These are phyloP conservation scores for Prunus padus DNA, from an alignment of 306 rosid species.

Conservation along the genomic window DNA sequence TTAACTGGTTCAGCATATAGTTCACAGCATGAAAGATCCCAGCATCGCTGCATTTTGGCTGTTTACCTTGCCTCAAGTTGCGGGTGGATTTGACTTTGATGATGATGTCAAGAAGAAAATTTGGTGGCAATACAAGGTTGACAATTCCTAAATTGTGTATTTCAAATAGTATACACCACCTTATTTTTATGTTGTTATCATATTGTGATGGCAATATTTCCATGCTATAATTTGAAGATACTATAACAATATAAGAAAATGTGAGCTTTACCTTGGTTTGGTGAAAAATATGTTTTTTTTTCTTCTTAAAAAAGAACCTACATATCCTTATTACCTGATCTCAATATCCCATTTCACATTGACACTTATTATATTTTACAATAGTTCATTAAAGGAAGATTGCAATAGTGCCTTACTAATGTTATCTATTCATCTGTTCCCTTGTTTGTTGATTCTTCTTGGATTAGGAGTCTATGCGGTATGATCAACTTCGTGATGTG, in stretches of 20 bases:
- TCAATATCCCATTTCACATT: neutral
- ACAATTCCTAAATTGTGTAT: constrained; percentile 3
- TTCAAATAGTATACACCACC: neutral
- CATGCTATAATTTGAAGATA: neutral
- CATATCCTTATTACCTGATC: neutral
- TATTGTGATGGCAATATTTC: neutral
- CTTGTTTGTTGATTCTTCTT: constrained; percentile 16
- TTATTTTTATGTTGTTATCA: neutral
- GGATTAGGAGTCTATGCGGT: constrained; percentile 72
- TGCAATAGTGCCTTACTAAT: constrained; percentile 18
- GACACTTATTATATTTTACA: neutral
- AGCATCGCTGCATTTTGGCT: constrained; percentile 96
- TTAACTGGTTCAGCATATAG: constrained; percentile 65
- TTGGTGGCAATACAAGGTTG: constrained; percentile 95
- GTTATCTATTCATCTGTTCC: constrained; percentile 6
- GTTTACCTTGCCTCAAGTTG: constrained; percentile 79
- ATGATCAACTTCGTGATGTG: constrained; percentile 83
- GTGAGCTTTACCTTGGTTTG: neutral
- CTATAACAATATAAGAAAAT: neutral
- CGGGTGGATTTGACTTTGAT: constrained; percentile 78
- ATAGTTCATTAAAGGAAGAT: neutral
- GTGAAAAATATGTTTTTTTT: neutral
- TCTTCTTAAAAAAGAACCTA: neutral
- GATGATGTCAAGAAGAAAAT: constrained; percentile 80
- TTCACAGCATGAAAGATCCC: constrained; percentile 93